phyloP scores from a whole-genome alignment of 768 basidiomycete species.

The Fibroporia radiculosa region DNA sequence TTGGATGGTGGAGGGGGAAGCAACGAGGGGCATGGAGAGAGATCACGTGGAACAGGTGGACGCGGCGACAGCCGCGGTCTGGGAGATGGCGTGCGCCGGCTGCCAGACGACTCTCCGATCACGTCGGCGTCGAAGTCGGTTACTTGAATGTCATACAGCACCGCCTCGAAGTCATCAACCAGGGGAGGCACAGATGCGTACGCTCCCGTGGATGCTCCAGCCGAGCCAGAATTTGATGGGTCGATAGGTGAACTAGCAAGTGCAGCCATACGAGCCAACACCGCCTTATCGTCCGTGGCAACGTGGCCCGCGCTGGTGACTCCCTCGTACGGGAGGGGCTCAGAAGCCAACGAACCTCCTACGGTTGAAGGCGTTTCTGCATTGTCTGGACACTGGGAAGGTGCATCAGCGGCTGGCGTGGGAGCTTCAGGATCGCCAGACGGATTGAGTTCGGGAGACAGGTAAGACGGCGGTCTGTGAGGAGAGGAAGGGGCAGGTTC shows the following conservation, averaged over 20 bases:
- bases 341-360: background rate
- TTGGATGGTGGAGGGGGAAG: slow-evolving; percentile 20
- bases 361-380: background rate
- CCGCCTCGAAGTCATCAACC: slow-evolving; percentile 17
- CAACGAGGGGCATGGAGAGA: slow-evolving; percentile 6
- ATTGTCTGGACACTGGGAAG: background rate
- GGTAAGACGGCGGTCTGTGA: background rate
- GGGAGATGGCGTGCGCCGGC: background rate
- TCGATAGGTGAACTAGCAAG: slow-evolving; percentile 18
- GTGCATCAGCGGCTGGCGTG: background rate
- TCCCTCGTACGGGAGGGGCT: background rate
- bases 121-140: slow-evolving; percentile 2
- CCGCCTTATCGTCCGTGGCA: slow-evolving; percentile 29
- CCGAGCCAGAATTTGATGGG: slow-evolving; percentile 1
- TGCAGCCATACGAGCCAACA: slow-evolving; percentile 24
- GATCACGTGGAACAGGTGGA: slow-evolving; percentile 4
- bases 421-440: background rate
- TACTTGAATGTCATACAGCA: slow-evolving; percentile 5
- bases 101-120: slow-evolving; percentile 2
- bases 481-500: background rate
- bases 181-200: slow-evolving; percentile 13
- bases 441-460: background rate
- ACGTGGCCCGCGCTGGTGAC: slow-evolving; percentile 20
- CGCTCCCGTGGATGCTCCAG: slow-evolving; percentile 8
- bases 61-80: background rate